These are phyloP conservation scores for Cyamopsis tetragonoloba DNA, from an alignment of 306 rosid genomes.

Conservation along the genomic window DNA sequence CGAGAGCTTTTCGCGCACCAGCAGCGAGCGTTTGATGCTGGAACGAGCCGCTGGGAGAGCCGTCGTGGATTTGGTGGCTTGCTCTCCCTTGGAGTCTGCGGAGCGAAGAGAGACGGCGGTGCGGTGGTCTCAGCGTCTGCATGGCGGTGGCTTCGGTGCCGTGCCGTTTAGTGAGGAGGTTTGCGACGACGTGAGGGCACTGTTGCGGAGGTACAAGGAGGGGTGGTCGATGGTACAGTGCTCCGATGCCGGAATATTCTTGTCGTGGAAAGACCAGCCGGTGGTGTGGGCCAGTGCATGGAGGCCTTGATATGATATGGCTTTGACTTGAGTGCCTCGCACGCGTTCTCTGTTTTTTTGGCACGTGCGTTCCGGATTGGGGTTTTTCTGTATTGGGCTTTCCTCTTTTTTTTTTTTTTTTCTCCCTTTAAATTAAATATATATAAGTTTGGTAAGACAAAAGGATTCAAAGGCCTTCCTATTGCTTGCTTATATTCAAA, in stretches of 20 bases:
- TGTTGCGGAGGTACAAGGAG: constrained; percentile 81
- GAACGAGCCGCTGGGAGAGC: constrained; percentile 82
- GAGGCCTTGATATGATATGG: constrained; percentile 47
- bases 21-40: constrained; percentile 64
- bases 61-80: constrained; percentile 69
- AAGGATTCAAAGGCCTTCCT: constrained; percentile 30
- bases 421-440: background rate
- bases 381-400: background rate
- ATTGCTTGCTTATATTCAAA: constrained; percentile 43
- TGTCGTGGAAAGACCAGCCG: constrained; percentile 81
- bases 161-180: constrained; percentile 78
- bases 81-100: constrained; percentile 41
- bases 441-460: constrained; percentile 31
- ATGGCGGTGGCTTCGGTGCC: constrained; percentile 46
- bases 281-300: constrained; percentile 98
- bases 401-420: background rate
- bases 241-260: constrained; percentile 72
- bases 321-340: constrained; percentile 24
- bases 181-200: constrained; percentile 78
- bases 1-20: constrained; percentile 65
- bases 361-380: constrained; percentile 46
- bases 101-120: constrained; percentile 73
- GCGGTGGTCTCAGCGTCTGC: constrained; percentile 62
- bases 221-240: constrained; percentile 83
- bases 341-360: constrained; percentile 45